phyloP scores from a whole-genome alignment of 140 eudicot species.

The Ambrosia hybrid region DNA sequence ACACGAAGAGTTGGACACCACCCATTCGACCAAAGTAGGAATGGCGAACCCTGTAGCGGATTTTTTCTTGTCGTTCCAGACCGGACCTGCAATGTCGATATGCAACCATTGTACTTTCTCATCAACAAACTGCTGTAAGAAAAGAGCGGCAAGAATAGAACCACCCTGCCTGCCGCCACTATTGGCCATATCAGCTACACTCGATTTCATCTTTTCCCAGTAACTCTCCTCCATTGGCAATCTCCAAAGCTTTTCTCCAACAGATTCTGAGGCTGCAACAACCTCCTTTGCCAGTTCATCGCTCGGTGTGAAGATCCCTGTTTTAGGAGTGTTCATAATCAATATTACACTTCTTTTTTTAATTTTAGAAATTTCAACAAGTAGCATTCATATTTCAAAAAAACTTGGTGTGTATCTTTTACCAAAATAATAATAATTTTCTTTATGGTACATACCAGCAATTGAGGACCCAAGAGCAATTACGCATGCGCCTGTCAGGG shows the following conservation, averaged over 20 bases:
- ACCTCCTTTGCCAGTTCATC: conserved; percentile 94
- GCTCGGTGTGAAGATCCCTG: conserved; percentile 83
- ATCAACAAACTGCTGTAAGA: conserved; percentile 80
- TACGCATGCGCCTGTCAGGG: conserved; percentile 78
- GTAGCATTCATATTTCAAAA: too few species aligned
- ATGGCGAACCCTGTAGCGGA: conserved; percentile 79
- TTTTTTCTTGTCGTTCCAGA: conserved; percentile 88
- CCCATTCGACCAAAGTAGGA: conserved; percentile 90
- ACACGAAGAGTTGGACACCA: conserved; percentile 63
- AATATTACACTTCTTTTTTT: background rate
- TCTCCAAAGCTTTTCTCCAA: conserved; percentile 69
- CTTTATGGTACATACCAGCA: conserved; percentile 31
- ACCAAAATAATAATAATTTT: background rate
- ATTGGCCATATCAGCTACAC: conserved; percentile 76
- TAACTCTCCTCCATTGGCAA: conserved; percentile 60
- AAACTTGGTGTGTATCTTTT: background rate
- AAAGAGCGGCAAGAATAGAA: conserved; percentile 67
- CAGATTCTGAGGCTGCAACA: conserved; percentile 68
- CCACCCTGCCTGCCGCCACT: conserved; percentile 73
- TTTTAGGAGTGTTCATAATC: background rate
- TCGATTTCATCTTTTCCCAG: conserved; percentile 96
- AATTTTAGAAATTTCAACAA: too few species aligned
- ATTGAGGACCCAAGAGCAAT: conserved; percentile 47
- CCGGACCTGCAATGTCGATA: conserved; percentile 96
- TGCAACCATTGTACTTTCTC: conserved; percentile 98